Conservation (phyloP, 2,329 filamentous ascomycete species). For the Dactylella cylindrospora region DNA sequence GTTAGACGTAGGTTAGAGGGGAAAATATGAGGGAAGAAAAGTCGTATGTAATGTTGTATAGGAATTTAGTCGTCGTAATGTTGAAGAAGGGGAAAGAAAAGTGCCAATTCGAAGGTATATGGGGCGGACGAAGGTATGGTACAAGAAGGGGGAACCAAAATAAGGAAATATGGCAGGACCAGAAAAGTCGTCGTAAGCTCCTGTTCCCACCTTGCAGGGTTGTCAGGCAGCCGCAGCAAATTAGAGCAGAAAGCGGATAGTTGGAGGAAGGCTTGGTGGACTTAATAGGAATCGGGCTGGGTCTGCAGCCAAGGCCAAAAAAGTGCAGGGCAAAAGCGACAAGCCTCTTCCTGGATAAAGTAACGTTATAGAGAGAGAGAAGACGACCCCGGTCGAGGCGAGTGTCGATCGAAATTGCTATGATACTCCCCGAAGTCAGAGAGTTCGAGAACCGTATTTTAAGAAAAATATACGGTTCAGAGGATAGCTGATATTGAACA, state of each 20-base stretch:
- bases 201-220: slow-evolving; percentile 38
- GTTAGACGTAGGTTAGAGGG: slow-evolving; percentile 18
- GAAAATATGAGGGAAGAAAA: no score
- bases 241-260: slow-evolving; percentile 33
- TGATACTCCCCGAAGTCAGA: slow-evolving; percentile 26
- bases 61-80: slow-evolving; percentile 19
- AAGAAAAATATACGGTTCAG: no score
- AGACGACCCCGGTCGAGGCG: slow-evolving; percentile 2
- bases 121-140: slow-evolving; percentile 28
- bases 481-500: no score
- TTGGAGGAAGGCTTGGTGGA: slow-evolving; percentile 33
- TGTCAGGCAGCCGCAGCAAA: slow-evolving; percentile 44
- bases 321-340: slow-evolving; percentile 41
- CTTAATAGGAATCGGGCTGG: slow-evolving; percentile 41
- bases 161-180: slow-evolving; percentile 44
- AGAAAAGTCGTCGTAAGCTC: slow-evolving; percentile 45
- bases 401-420: slow-evolving; percentile 22
- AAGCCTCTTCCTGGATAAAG: slow-evolving; percentile 38
- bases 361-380: slow-evolving; percentile 36
- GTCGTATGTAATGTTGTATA: slow-evolving; percentile 30
- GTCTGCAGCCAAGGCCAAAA: slow-evolving; percentile 41
- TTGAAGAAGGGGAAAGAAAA: slow-evolving; percentile 22
- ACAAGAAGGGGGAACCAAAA: slow-evolving; percentile 35
- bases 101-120: slow-evolving; percentile 40
- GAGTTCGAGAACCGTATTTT: slow-evolving; percentile 18